Base-by-base conservation (phyloP, 2,329 filamentous ascomycete genomes). In the Penicillium sp. region DNA sequence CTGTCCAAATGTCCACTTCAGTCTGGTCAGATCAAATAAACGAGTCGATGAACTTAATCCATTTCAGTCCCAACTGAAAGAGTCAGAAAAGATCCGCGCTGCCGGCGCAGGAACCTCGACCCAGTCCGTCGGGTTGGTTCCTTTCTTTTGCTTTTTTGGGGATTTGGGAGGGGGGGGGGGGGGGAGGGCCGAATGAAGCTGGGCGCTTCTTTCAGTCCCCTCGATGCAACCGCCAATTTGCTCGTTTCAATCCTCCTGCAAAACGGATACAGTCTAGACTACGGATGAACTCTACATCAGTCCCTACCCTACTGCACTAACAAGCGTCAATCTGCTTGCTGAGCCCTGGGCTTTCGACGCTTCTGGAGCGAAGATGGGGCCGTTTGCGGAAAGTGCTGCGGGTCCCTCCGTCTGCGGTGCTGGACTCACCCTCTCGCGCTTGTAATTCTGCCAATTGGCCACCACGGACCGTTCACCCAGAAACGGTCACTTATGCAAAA, bases 101-200 rank as follows among this genome's bases (percentile, higher is more conserved):
- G 58, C 67, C 65, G 67, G 65, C 69, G 68, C 69, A 71, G 70
- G 67, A 70, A 71, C 70, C 62, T 70, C 59, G 68, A 69, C 62
- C 70, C 70, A 70, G 57, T 64, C 66, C 33, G 62, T 72, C 70
- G 70, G 70, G 67, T 68, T 66, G n/a, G 49, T 22, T 22, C 16
- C 10, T 30, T 40, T 33, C 22, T 22, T 55, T 33, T 33, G 22
- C 33, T 26, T n/a, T 26, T 33, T 33, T 33, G 3, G 10, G 30
- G 30, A 8, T 11, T 33, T 22, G 19, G 19, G 19, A 19, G 19
- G 19, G 2, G 19, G 19, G 19, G 19, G 19, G 19, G 19, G 19
- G 19, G 19, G 19, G 19, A 22, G 30, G 10, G 43, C 38, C 55
- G 55, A 58, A 58, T 58, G 38, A 30, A 48, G 22, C 14, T 6